phyloP scores from a whole-genome alignment of 78 protist genomes.

The Isochrysis galbana region DNA sequence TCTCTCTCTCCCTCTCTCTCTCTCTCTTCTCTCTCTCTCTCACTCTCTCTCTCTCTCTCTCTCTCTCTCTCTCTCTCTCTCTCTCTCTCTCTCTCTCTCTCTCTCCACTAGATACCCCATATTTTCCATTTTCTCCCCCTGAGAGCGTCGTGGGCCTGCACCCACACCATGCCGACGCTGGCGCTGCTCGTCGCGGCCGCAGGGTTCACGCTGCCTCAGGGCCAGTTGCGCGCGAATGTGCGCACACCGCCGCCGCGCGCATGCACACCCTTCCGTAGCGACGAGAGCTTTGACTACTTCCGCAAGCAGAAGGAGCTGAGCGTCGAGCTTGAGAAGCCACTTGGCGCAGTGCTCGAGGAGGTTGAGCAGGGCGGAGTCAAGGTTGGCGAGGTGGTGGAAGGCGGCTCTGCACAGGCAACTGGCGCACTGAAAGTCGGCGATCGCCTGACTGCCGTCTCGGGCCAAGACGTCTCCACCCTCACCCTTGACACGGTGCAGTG shows the following conservation, averaged over 20 bases:
- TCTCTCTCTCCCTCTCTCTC: too few species aligned
- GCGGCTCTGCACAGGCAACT: neutral
- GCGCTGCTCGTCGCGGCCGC: too few species aligned
- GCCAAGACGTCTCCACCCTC: neutral
- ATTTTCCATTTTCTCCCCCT: too few species aligned
- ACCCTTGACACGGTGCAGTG: neutral
- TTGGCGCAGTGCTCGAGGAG: neutral
- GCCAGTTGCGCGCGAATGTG: too few species aligned
- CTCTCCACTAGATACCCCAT: too few species aligned
- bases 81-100: too few species aligned
- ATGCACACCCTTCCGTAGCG: neutral
- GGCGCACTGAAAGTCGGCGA: neutral
- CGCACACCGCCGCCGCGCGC: neutral
- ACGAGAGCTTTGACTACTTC: neutral
- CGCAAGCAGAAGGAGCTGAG: neutral
- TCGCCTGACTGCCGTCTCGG: neutral
- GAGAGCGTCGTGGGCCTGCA: too few species aligned
- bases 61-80: too few species aligned
- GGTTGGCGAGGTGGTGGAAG: neutral
- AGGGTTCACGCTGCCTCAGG: too few species aligned
- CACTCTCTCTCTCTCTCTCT: too few species aligned
- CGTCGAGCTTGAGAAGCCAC: neutral
- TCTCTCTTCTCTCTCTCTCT: too few species aligned
- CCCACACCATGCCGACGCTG: too few species aligned
- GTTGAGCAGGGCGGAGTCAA: neutral